Percentiles rank a stretch among this genome's conserved stretches.
Evolutionary conservation across 2,329 filamentous ascomycete genomes (phyloP).

Genomic region (Knufia petricola): DNA sequence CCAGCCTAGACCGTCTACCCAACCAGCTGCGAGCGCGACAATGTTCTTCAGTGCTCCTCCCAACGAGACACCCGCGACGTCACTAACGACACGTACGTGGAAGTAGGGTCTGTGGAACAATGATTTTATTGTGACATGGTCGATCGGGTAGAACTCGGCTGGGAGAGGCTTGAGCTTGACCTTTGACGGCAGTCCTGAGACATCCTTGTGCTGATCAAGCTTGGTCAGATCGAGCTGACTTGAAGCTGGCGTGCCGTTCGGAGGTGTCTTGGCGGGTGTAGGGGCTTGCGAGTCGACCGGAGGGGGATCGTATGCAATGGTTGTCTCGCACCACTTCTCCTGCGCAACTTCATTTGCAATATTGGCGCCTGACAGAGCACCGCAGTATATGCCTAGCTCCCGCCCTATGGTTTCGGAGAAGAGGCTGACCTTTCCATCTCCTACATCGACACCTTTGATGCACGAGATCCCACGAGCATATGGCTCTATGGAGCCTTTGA

Average conservation of each 20-base stretch:
- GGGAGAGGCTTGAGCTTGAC: slow-evolving; percentile 67
- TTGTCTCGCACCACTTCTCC: slow-evolving; percentile 96
- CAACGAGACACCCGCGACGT: slow-evolving; percentile 94
- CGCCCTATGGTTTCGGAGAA: slow-evolving; percentile 94
- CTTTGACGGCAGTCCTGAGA: slow-evolving; percentile 56
- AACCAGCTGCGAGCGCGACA: slow-evolving; percentile 85
- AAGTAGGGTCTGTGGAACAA: slow-evolving; percentile 97
- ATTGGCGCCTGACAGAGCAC: slow-evolving; percentile 89
- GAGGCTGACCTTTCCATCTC: slow-evolving; percentile 71
- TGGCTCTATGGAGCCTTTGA: slow-evolving; percentile 81
- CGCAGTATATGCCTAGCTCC: slow-evolving; percentile 88
- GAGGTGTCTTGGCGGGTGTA: slow-evolving; percentile 46
- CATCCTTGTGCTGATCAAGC: slow-evolving; percentile 55
- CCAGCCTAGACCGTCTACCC: slow-evolving; percentile 92
- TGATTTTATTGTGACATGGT: slow-evolving; percentile 70
- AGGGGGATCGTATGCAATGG: slow-evolving; percentile 90
- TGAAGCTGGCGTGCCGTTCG: slow-evolving; percentile 34
- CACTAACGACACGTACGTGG: slow-evolving; percentile 84
- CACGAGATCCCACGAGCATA: slow-evolving; percentile 91
- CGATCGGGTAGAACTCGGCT: slow-evolving; percentile 71
- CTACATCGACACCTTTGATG: slow-evolving; percentile 95
- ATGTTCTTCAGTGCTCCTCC: slow-evolving; percentile 95
- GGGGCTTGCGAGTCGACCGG: slow-evolving; percentile 73
- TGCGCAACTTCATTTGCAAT: slow-evolving; percentile 89
- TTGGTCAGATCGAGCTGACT: slow-evolving; percentile 42